Conservation (phyloP, 371 early-diverging fungal species). For the Polyrhizophydium stewartii region DNA sequence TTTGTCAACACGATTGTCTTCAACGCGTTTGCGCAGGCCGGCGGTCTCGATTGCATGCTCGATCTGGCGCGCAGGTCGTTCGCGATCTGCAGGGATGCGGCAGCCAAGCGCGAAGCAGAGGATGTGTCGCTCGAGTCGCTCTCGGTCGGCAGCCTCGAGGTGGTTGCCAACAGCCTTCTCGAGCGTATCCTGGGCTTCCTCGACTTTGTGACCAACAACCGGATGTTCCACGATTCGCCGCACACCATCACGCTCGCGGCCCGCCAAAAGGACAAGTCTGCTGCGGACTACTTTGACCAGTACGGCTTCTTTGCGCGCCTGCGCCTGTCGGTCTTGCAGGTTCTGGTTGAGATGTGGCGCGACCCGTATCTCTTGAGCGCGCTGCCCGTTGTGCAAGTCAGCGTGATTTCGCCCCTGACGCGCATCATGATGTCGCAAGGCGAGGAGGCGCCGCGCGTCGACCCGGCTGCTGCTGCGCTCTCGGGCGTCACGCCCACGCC, state of each 20-base stretch:
- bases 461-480: constrained; percentile 13
- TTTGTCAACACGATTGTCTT: constrained; percentile 69
- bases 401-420: constrained; percentile 13
- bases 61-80: constrained; percentile 55
- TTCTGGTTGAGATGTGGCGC: constrained; percentile 49
- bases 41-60: constrained; percentile 59
- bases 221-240: constrained; percentile 66
- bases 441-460: constrained; percentile 40
- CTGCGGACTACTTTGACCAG: constrained; percentile 62
- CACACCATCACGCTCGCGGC: constrained; percentile 49
- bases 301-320: constrained; percentile 60
- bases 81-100: too few species aligned
- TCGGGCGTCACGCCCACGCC: constrained; percentile 18
- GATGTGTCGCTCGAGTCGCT: too few species aligned
- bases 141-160: too few species aligned
- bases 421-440: constrained; percentile 58
- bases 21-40: constrained; percentile 59
- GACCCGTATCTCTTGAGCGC: constrained; percentile 3
- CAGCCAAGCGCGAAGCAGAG: too few species aligned
- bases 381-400: constrained; percentile 5
- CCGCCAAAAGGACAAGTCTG: constrained; percentile 54
- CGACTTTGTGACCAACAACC: constrained; percentile 54
- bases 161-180: constrained; percentile 18
- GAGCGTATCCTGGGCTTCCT: constrained; percentile 51
- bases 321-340: constrained; percentile 49